Percentiles rank a stretch among this genome's conserved stretches.
Conservation (phyloP, 2,329 filamentous ascomycete genomes). For the Cladosporium sp. region DNA sequence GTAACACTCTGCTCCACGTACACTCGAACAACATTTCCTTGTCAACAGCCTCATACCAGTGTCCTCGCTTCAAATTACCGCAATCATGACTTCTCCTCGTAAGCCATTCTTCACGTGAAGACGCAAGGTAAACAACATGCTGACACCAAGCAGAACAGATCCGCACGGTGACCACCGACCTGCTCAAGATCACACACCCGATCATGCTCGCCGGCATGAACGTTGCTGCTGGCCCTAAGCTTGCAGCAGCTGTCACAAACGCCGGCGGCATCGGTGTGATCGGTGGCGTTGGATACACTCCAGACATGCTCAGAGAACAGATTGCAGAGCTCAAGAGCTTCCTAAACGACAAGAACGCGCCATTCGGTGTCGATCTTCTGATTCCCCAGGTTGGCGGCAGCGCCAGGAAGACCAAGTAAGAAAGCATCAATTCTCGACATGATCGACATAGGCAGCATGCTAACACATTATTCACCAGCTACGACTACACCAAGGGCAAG, state of each 20-base stretch:
- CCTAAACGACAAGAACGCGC: constrained; percentile 85
- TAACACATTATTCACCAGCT: constrained; percentile 57
- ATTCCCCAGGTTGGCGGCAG: constrained; percentile 92
- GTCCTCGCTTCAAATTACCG: constrained; percentile 17
- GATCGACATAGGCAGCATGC: neutral
- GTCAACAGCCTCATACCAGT: neutral
- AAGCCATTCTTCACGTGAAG: constrained; percentile 43
- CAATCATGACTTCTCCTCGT: constrained; percentile 77
- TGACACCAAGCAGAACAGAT: constrained; percentile 67
- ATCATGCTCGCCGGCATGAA: constrained; percentile 98
- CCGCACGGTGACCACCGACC: constrained; percentile 88
- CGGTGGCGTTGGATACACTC: constrained; percentile 92
- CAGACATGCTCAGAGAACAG: constrained; percentile 94
- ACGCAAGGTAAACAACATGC: constrained; percentile 20
- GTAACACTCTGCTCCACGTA: neutral
- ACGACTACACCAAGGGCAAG: constrained; percentile 99
- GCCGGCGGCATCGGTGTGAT: constrained; percentile 96
- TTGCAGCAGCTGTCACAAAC: constrained; percentile 95
- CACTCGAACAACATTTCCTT: neutral
- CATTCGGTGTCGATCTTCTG: constrained; percentile 91
- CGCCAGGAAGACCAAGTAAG: constrained; percentile 89
- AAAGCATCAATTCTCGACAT: neutral
- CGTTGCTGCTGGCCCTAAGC: constrained; percentile 92
- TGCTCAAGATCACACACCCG: constrained; percentile 97
- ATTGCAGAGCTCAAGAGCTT: constrained; percentile 90